Conservation (phyloP, 805 yeast species). For the Yarrowia osloensis region DNA sequence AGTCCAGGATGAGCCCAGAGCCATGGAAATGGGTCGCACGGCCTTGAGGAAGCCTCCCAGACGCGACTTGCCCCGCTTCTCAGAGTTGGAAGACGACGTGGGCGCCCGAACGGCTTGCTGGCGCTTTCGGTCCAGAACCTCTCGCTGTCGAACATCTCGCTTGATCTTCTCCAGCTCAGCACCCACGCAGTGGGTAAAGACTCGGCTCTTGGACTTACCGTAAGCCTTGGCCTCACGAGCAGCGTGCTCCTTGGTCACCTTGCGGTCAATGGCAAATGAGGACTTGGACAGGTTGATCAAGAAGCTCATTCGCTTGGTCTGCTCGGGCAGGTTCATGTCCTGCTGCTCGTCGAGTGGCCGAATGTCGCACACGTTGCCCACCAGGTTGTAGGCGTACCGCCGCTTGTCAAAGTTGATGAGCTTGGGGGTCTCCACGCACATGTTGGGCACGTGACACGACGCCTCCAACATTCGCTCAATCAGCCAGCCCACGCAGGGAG, state of each 20-base stretch:
- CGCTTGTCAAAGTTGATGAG: slow-evolving; percentile 85
- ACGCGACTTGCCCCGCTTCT: slow-evolving; percentile 38
- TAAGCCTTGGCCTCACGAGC: slow-evolving; percentile 48
- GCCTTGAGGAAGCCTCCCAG: slow-evolving; percentile 46
- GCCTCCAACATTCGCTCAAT: slow-evolving; percentile 76
- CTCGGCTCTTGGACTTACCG: slow-evolving; percentile 43
- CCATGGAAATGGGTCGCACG: slow-evolving; percentile 47
- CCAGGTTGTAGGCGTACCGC: slow-evolving; percentile 63
- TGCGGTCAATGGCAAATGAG: slow-evolving; percentile 39
- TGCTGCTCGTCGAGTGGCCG: slow-evolving; percentile 38
- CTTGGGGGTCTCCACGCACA: slow-evolving; percentile 62
- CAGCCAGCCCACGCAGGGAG: slow-evolving; percentile 93
- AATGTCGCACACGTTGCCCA: slow-evolving; percentile 55
- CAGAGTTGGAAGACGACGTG: slow-evolving; percentile 11
- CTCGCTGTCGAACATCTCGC: slow-evolving; percentile 54
- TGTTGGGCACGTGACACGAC: slow-evolving; percentile 75
- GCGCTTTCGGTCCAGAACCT: slow-evolving; percentile 39
- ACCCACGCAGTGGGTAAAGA: slow-evolving; percentile 51
- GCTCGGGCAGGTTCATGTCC: slow-evolving; percentile 33
- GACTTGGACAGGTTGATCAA: slow-evolving; percentile 41
- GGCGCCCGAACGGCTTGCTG: slow-evolving; percentile 26
- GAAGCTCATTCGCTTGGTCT: slow-evolving; percentile 38
- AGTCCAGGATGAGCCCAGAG: slow-evolving; percentile 35
- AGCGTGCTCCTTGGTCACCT: slow-evolving; percentile 47
- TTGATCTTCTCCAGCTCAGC: slow-evolving; percentile 55